Evolutionary conservation across 2,329 filamentous ascomycete genomes (phyloP), one percentile per base, ranked within the genome.

Genomic region (Aureobasidium sp.): DNA sequence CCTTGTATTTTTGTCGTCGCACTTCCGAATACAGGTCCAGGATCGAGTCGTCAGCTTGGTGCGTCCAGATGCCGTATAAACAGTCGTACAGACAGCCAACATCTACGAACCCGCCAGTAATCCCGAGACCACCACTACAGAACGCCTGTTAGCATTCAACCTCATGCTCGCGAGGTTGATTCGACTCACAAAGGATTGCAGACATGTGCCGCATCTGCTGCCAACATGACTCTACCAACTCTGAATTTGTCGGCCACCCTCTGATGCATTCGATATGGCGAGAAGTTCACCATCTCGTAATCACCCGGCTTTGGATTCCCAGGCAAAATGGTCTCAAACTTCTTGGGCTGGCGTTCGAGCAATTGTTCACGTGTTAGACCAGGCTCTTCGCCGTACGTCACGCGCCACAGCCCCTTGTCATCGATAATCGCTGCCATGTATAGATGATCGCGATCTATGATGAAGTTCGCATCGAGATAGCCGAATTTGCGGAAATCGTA

Each of bases 201-300:
- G 13, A 68, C 51, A 62, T 76, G 74, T n/a, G 74, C 74, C 13
- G 74, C 74, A 62, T 75, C 74, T 4, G 73, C 74, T n/a, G 69
- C 66, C 2, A 76, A 57, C 19, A 72, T 64, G 5, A 74, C 68
- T 8, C 70, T 66, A 0, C 70, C 71, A 17, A 65, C 65, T 60
- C 67, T 67, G n/a, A 75, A 65, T 7, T 64, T 68, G 13, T 68
- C 63, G 6, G 69, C 73, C 29, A 70, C 70, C 1, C 72, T 65
- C 65, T 76, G 74, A 60, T 76, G 74, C 42, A 74, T 73, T 57
- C 71, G 71, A 62, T 76, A 77, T 4, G 74, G 74, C 10, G 72
- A 72, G 38, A 75, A 64, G 10, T 70, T 67, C 11, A 70, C 63
- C 1, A 77, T 62, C 25, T 72, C 65, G 47, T 73, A 76, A 47